phyloP scores from a whole-genome alignment of 495 filamentous ascomycete species.

The Tuber brumale region DNA sequence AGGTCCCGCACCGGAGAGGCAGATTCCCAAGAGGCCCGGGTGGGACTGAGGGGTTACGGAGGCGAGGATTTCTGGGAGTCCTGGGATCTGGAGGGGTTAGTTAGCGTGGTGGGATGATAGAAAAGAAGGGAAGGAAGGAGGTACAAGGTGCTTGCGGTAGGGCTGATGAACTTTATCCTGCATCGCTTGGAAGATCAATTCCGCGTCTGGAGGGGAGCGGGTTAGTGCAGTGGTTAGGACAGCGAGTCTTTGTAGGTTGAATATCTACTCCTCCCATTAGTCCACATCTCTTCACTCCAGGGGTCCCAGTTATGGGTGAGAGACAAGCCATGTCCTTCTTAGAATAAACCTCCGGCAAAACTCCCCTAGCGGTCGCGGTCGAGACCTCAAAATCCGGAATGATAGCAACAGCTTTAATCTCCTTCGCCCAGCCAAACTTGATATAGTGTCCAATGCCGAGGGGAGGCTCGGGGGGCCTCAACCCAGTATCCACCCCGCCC shows the following conservation, averaged over 20 bases:
- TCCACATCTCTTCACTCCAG: neutral
- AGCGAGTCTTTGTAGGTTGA: slow-evolving; percentile 88
- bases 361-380: slow-evolving; percentile 77
- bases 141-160: slow-evolving; percentile 67
- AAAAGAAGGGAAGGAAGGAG: neutral
- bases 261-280: slow-evolving; percentile 52
- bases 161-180: slow-evolving; percentile 96
- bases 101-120: neutral
- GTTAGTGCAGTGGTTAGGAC: slow-evolving; percentile 80
- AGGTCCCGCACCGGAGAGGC: slow-evolving; percentile 85
- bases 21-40: slow-evolving; percentile 83
- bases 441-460: slow-evolving; percentile 84
- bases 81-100: slow-evolving; percentile 57
- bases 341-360: slow-evolving; percentile 68
- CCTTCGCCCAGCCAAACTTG: slow-evolving; percentile 82
- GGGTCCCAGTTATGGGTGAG: neutral
- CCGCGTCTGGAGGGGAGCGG: slow-evolving; percentile 78
- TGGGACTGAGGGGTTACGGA: slow-evolving; percentile 76
- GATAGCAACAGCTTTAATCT: slow-evolving; percentile 91
- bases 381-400: slow-evolving; percentile 91
- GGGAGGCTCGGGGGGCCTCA: slow-evolving; percentile 78
- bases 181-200: slow-evolving; percentile 93
- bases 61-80: slow-evolving; percentile 79
- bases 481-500: slow-evolving; percentile 80
- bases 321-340: slow-evolving; percentile 66